Percentiles rank a stretch among this genome's conserved stretches.
These are phyloP conservation scores for Candida lessepsii DNA, from an alignment of 805 yeast species.

Conservation along the genomic window DNA sequence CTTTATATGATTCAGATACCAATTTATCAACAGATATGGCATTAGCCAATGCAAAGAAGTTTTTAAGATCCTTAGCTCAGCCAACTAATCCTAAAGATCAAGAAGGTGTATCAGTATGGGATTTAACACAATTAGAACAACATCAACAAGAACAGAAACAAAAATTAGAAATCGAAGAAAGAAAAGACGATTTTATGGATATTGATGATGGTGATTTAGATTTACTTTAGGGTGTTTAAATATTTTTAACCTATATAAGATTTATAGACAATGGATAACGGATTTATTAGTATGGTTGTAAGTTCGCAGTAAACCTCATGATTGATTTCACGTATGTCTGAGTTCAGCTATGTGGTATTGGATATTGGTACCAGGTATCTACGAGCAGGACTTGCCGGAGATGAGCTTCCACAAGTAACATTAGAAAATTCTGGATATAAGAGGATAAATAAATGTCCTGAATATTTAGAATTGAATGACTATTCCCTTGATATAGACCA, in stretches of 20 bases:
- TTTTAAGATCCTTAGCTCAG: conserved; percentile 90
- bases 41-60: conserved; percentile 88
- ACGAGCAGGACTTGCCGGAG: conserved; percentile 28
- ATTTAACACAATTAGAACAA: conserved; percentile 58
- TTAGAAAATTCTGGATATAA: conserved; percentile 7
- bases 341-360: conserved; percentile 16
- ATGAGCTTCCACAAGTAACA: conserved; percentile 17
- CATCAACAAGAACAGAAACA: conserved; percentile 55
- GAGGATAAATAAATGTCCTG: conserved; percentile 15
- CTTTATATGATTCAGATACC: conserved; percentile 83
- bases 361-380: conserved; percentile 18
- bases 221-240: conserved; percentile 22
- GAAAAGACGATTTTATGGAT: conserved; percentile 43
- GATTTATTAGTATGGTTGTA: too few relatives aligned
- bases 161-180: conserved; percentile 16
- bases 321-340: conserved; percentile 10
- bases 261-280: neutral
- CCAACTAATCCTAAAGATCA: conserved; percentile 87
- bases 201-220: conserved; percentile 48
- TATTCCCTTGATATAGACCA: conserved; percentile 19
- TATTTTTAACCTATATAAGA: too few relatives aligned
- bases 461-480: conserved; percentile 21
- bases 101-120: conserved; percentile 95
- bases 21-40: conserved; percentile 98
- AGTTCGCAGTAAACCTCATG: too few relatives aligned